Evolutionary conservation across 495 filamentous ascomycete species (phyloP).

Genomic region (Aspergillus leporis): DNA sequence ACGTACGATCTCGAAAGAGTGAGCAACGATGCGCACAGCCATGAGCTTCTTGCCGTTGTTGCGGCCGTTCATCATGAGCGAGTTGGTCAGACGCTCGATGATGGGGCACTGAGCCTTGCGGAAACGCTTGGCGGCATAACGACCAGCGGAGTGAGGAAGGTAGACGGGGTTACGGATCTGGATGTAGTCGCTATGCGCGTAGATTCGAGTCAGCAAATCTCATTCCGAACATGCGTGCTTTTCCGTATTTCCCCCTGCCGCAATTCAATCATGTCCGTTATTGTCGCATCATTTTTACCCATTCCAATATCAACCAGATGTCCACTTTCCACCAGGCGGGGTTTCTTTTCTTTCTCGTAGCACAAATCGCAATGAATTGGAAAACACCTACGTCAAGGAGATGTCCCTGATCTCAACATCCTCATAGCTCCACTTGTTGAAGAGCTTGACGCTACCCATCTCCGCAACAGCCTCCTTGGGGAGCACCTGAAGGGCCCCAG

Average conservation of each 20-base stretch:
- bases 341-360: constrained; percentile 16
- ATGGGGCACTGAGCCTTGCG: constrained; percentile 99
- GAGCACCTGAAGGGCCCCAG: constrained; percentile 70
- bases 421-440: constrained; percentile 97
- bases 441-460: constrained; percentile 94
- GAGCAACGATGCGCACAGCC: constrained; percentile 98
- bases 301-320: background rate
- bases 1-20: constrained; percentile 98
- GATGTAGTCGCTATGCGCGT: constrained; percentile 85
- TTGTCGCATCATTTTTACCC: constrained; percentile 3
- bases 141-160: constrained; percentile 96
- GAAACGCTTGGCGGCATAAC: constrained; percentile 99
- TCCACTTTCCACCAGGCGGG: background rate
- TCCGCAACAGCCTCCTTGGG: constrained; percentile 92
- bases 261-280: background rate
- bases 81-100: constrained; percentile 99
- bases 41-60: constrained; percentile 99
- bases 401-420: constrained; percentile 99
- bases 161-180: constrained; percentile 99
- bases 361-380: constrained; percentile 28
- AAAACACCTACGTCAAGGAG: constrained; percentile 88
- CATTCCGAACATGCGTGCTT: constrained; percentile 7
- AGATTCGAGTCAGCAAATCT: constrained; percentile 47
- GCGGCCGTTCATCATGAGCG: constrained; percentile 99
- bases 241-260: constrained; percentile 1